A percentile compares a stretch with the other conserved stretches of the same genome.
Evolutionary conservation across 768 basidiomycete genomes (phyloP).

Genomic region (Podaxis carcinomalis): DNA sequence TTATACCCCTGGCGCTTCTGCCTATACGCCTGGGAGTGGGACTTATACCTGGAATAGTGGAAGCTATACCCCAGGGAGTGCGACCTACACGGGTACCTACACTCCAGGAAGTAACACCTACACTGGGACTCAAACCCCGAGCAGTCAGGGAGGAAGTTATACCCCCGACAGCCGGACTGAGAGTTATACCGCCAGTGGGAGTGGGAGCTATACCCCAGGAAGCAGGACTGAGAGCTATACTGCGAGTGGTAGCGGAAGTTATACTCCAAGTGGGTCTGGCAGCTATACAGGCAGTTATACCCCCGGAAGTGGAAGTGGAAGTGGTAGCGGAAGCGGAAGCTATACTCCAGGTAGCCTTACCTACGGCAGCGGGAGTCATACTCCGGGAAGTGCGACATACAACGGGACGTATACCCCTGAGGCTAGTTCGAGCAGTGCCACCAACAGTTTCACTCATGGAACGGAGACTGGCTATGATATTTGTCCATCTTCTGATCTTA

Average conservation of each 20-base stretch:
- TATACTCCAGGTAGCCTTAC: slow-evolving; percentile 12
- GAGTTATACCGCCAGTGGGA: slow-evolving; percentile 23
- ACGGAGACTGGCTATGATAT: slow-evolving; percentile 52
- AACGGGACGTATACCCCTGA: slow-evolving; percentile 1
- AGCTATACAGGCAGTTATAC: not conserved
- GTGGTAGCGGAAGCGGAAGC: slow-evolving; percentile 14
- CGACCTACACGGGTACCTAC: slow-evolving; percentile 22
- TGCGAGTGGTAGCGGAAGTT: slow-evolving; percentile 15
- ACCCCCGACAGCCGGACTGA: slow-evolving; percentile 17
- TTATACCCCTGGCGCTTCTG: slow-evolving; percentile 2
- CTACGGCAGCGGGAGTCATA: slow-evolving; percentile 17
- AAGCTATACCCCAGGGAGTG: slow-evolving; percentile 25
- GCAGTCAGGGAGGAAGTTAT: slow-evolving; percentile 15
- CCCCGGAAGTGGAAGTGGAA: slow-evolving; percentile 2
- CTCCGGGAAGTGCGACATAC: slow-evolving; percentile 12
- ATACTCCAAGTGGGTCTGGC: not conserved
- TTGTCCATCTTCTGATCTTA: slow-evolving; percentile 48
- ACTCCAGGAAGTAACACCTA: slow-evolving; percentile 19
- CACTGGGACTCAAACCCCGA: slow-evolving; percentile 21
- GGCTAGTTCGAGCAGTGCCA: slow-evolving; percentile 15
- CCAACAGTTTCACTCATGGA: slow-evolving; percentile 28
- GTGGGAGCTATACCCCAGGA: slow-evolving; percentile 9
- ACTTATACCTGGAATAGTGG: slow-evolving; percentile 20
- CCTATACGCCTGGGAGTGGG: slow-evolving; percentile 18
- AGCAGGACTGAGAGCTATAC: slow-evolving; percentile 25